A percentile compares a stretch with the other conserved stretches of the same genome.
Evolutionary conservation across 176 grass and related monocot species (phyloP).

Genomic region (Rhynchospora breviuscula): DNA sequence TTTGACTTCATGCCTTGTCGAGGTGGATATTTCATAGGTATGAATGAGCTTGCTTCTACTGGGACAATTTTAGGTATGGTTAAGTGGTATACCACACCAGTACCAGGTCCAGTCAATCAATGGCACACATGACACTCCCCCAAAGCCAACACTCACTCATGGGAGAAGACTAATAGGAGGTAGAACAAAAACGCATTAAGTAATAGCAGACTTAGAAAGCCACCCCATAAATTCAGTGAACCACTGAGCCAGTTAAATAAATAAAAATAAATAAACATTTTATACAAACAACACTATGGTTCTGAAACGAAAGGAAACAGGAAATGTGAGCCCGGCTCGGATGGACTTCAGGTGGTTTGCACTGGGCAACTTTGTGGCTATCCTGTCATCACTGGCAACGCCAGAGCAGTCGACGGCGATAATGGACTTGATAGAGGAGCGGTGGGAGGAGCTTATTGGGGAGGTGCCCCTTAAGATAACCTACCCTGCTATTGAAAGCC

Average conservation of each 20-base stretch:
- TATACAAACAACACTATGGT: not conserved
- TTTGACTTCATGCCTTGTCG: conserved; percentile 36
- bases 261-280: not conserved
- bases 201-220: not conserved
- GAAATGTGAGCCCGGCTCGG: conserved; percentile 40
- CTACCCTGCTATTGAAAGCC: conserved; percentile 39
- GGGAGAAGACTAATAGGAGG: not conserved
- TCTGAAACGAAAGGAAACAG: not conserved
- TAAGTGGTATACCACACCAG: not conserved
- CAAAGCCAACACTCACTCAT: too few relatives aligned
- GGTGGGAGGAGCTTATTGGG: conserved; percentile 36
- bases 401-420: conserved; percentile 39
- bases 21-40: conserved; percentile 42
- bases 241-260: not conserved
- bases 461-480: conserved; percentile 39
- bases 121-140: not conserved
- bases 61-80: not conserved
- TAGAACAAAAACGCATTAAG: not conserved
- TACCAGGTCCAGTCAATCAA: not conserved
- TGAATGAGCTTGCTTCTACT: not conserved
- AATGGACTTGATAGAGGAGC: conserved; percentile 40
- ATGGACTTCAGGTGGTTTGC: conserved; percentile 50
- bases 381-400: conserved; percentile 37
- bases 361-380: conserved; percentile 36
- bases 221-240: not conserved